These are phyloP conservation scores for Aspergillus flavus DNA, from an alignment of 2,329 filamentous ascomycete species.

Conservation along the genomic window DNA sequence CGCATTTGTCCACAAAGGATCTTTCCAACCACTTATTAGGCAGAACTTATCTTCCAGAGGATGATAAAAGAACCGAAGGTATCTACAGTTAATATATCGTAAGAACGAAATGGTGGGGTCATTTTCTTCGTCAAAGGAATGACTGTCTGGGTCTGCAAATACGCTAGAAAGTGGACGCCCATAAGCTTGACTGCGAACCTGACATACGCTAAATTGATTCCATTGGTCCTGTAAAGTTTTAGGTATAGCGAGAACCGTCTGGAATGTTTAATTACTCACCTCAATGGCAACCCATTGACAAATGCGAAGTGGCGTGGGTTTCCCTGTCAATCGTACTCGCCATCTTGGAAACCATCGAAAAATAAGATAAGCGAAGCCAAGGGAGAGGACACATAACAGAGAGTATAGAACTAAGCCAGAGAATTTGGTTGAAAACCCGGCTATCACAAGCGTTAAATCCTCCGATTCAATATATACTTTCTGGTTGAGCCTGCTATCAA, in stretches of 20 bases:
- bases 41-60: slow-evolving; percentile 86
- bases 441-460: slow-evolving; percentile 89
- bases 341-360: slow-evolving; percentile 89
- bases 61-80: slow-evolving; percentile 90
- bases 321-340: slow-evolving; percentile 76
- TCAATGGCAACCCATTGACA: slow-evolving; percentile 94
- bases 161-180: slow-evolving; percentile 66
- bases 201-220: slow-evolving; percentile 83
- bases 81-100: slow-evolving; percentile 84
- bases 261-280: slow-evolving; percentile 46
- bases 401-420: slow-evolving; percentile 71
- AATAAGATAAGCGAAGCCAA: slow-evolving; percentile 79
- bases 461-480: slow-evolving; percentile 93
- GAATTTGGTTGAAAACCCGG: slow-evolving; percentile 80
- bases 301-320: slow-evolving; percentile 66
- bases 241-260: neutral
- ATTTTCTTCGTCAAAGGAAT: slow-evolving; percentile 65
- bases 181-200: slow-evolving; percentile 63
- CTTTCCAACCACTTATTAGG: slow-evolving; percentile 88
- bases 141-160: slow-evolving; percentile 54
- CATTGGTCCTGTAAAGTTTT: slow-evolving; percentile 73
- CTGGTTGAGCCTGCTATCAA: slow-evolving; percentile 71
- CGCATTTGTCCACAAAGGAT: slow-evolving; percentile 82
- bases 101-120: slow-evolving; percentile 77
- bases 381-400: slow-evolving; percentile 68